Percentiles rank a stretch among this genome's conserved stretches.
Evolutionary conservation across 2,329 filamentous ascomycete species (phyloP).

Genomic region (Byssothecium circinans): DNA sequence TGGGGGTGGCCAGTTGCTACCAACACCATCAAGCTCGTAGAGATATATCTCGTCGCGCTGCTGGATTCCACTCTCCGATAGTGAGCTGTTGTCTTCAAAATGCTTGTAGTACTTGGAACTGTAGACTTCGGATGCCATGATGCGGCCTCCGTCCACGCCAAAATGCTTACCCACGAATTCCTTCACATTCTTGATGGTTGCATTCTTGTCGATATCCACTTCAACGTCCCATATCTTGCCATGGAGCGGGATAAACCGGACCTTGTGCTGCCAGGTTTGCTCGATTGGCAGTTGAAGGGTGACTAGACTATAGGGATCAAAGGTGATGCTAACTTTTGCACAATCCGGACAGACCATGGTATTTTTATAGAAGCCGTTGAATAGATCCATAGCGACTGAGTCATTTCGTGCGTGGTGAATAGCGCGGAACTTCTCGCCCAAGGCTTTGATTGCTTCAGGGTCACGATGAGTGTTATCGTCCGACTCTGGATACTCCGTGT

Average conservation of each 20-base stretch:
- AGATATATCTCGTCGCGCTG: conserved; percentile 65
- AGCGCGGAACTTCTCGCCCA: conserved; percentile 86
- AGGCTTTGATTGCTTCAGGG: conserved; percentile 74
- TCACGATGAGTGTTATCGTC: conserved; percentile 94
- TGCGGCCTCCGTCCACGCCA: conserved; percentile 56
- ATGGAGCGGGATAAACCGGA: conserved; percentile 78
- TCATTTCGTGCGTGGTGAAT: conserved; percentile 93
- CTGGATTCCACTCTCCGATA: conserved; percentile 71
- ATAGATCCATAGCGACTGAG: conserved; percentile 91
- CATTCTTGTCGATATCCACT: conserved; percentile 79
- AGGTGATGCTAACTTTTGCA: conserved; percentile 95
- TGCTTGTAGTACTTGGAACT: conserved; percentile 83
- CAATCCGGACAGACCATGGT: conserved; percentile 90
- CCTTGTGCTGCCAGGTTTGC: conserved; percentile 72
- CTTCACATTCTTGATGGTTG: conserved; percentile 69
- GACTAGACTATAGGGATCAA: conserved; percentile 94
- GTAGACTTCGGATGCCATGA: conserved; percentile 85
- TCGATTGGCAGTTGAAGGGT: conserved; percentile 89
- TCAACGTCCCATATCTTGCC: conserved; percentile 70
- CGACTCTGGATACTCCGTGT: conserved; percentile 96
- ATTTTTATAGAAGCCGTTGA: conserved; percentile 98
- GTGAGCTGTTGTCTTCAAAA: conserved; percentile 66
- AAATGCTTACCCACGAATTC: conserved; percentile 60
- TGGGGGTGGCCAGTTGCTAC: conserved; percentile 73
- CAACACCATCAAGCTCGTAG: conserved; percentile 75